Evolutionary conservation across 2,329 filamentous ascomycete species (phyloP).

Genomic region (Alternaria novae-zelandiae): DNA sequence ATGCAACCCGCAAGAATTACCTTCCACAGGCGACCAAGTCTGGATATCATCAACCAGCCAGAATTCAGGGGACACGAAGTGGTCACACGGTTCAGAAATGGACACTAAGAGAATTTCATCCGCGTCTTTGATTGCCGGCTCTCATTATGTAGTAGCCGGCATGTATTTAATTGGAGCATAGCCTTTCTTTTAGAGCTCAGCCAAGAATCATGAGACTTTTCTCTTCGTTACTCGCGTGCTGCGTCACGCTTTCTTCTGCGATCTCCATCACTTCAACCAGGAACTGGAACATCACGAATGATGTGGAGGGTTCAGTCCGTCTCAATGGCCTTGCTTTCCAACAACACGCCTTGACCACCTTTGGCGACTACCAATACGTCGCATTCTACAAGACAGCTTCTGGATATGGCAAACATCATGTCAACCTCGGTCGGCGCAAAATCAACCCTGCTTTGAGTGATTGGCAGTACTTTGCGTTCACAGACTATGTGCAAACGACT

Average conservation of each 20-base stretch:
- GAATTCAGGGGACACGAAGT: background rate
- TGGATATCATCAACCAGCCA: background rate
- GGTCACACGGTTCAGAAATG: background rate
- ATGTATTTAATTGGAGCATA: background rate
- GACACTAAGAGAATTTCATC: background rate
- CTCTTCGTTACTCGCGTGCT: slow-evolving; percentile 9
- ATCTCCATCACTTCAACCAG: slow-evolving; percentile 36
- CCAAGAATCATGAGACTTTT: slow-evolving; percentile 25
- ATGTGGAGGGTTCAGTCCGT: slow-evolving; percentile 43
- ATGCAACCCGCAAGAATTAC: background rate
- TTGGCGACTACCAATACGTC: slow-evolving; percentile 58
- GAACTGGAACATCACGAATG: slow-evolving; percentile 40
- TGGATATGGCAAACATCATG: slow-evolving; percentile 45
- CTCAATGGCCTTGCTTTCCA: slow-evolving; percentile 60
- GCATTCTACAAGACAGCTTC: slow-evolving; percentile 52
- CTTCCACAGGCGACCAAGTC: background rate
- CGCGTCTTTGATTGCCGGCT: background rate
- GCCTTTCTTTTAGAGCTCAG: background rate
- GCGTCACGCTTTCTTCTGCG: slow-evolving; percentile 20
- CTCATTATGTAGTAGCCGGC: background rate
- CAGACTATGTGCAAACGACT: slow-evolving; percentile 58
- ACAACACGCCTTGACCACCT: slow-evolving; percentile 56
- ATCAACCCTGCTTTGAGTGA: slow-evolving; percentile 45
- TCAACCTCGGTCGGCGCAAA: slow-evolving; percentile 56
- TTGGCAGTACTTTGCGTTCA: slow-evolving; percentile 58